Evolutionary conservation across 805 yeast species (phyloP).

Genomic region (Sugiyamaella valdiviana): DNA sequence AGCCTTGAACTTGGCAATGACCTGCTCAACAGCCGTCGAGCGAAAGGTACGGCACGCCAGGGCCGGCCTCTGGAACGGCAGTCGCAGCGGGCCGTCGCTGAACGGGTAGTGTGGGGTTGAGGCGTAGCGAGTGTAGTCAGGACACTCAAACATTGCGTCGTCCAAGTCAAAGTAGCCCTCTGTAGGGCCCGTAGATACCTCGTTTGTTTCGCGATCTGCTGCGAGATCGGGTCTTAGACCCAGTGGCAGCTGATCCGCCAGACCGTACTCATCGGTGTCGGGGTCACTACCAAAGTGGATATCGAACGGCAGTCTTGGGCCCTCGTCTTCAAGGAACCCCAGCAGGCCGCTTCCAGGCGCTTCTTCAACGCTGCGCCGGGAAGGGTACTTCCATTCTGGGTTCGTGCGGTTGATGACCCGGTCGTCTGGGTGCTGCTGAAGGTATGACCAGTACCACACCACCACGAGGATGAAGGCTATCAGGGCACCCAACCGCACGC

Average conservation of each 20-base stretch:
- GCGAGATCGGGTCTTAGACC: background rate
- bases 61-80: slow-evolving; percentile 75
- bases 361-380: background rate
- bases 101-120: slow-evolving; percentile 48
- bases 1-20: slow-evolving; percentile 46
- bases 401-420: background rate
- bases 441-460: background rate
- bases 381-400: background rate
- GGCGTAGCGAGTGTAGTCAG: slow-evolving; percentile 59
- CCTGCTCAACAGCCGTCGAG: slow-evolving; percentile 54
- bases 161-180: background rate
- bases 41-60: slow-evolving; percentile 65
- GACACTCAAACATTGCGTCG: slow-evolving; percentile 37
- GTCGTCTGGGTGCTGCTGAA: background rate
- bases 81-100: slow-evolving; percentile 46
- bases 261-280: background rate
- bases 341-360: background rate
- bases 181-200: background rate
- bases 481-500: background rate
- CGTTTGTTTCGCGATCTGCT: background rate
- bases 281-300: no score
- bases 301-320: background rate
- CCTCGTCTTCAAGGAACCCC: background rate
- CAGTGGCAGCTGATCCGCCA: background rate
- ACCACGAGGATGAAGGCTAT: background rate